Evolutionary conservation across 352 stramenopile species (phyloP).

Genomic region (Phytophthora vignae): DNA sequence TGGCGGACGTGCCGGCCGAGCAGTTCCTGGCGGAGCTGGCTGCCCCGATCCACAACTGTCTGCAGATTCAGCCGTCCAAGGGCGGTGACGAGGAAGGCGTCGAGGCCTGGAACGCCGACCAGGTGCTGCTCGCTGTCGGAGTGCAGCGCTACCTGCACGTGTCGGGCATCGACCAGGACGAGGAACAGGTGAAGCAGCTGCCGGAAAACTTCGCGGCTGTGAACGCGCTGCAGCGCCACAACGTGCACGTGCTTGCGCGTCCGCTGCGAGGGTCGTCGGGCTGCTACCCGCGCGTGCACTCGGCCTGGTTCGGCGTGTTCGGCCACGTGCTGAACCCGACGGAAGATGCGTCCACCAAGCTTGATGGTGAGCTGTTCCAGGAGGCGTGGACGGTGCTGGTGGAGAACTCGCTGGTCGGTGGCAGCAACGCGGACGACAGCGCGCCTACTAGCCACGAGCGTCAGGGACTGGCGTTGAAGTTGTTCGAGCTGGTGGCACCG

Average conservation of each 20-base stretch:
- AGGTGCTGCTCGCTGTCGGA: conserved; percentile 79
- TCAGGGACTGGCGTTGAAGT: conserved; percentile 79
- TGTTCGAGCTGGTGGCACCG: conserved; percentile 80
- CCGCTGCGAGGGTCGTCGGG: conserved; percentile 73
- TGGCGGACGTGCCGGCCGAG: conserved; percentile 55
- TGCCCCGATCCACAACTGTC: conserved; percentile 23
- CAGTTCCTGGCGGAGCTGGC: conserved; percentile 57
- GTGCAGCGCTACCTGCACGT: conserved; percentile 73
- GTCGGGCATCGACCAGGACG: conserved; percentile 45
- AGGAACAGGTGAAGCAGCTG: conserved; percentile 41
- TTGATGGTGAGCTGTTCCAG: conserved; percentile 79
- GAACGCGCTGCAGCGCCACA: conserved; percentile 63
- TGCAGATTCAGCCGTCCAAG: conserved; percentile 47
- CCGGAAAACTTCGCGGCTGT: conserved; percentile 51
- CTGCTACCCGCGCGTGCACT: conserved; percentile 84
- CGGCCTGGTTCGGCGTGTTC: conserved; percentile 80
- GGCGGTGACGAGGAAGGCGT: conserved; percentile 45
- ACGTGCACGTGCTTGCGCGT: conserved; percentile 66
- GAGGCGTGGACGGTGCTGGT: conserved; percentile 85
- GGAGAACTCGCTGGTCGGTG: conserved; percentile 75
- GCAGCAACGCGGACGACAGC: conserved; percentile 23
- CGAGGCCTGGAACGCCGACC: conserved; percentile 72
- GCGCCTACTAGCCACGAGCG: conserved; percentile 76
- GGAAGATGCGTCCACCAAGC: conserved; percentile 38
- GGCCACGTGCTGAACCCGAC: conserved; percentile 69